These are phyloP conservation scores for Fusarium irregulare DNA, from an alignment of 2,329 filamentous ascomycete species.

Conservation along the genomic window DNA sequence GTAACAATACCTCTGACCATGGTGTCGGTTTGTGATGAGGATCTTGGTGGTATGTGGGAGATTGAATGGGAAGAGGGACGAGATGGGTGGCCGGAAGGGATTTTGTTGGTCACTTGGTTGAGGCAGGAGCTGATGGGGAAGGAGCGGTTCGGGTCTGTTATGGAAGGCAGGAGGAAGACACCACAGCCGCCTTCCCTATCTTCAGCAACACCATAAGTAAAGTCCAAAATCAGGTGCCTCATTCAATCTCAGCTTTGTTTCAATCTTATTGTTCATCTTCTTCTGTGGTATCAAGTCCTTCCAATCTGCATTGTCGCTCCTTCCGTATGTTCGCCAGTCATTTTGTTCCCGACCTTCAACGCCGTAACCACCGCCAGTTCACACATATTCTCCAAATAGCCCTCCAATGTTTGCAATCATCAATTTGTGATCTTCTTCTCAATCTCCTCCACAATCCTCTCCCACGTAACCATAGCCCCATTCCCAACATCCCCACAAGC, in stretches of 20 bases:
- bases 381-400: fast-evolving
- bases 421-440: slow-evolving; percentile 60
- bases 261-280: not conserved
- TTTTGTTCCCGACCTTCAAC: slow-evolving; percentile 10
- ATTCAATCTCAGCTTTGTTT: not conserved
- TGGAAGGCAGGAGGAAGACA: not conserved
- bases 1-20: slow-evolving; percentile 11
- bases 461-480: slow-evolving; percentile 87
- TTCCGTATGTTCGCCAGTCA: not conserved
- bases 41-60: not conserved
- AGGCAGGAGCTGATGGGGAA: not conserved
- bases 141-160: not conserved
- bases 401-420: too few relatives aligned
- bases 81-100: too few relatives aligned
- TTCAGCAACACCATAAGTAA: not conserved
- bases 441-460: slow-evolving; percentile 74
- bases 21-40: not conserved
- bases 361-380: not conserved
- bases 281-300: not conserved
- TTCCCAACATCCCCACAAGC: slow-evolving; percentile 87
- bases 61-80: not conserved
- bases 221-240: not conserved
- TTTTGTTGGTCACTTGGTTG: not conserved
- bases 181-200: not conserved
- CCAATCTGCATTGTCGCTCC: slow-evolving; percentile 1